Evolutionary conservation across 1,139 yeast species (phyloP), one percentile per base, ranked within the genome.

Genomic region (Arxiozyma slooffiae): DNA sequence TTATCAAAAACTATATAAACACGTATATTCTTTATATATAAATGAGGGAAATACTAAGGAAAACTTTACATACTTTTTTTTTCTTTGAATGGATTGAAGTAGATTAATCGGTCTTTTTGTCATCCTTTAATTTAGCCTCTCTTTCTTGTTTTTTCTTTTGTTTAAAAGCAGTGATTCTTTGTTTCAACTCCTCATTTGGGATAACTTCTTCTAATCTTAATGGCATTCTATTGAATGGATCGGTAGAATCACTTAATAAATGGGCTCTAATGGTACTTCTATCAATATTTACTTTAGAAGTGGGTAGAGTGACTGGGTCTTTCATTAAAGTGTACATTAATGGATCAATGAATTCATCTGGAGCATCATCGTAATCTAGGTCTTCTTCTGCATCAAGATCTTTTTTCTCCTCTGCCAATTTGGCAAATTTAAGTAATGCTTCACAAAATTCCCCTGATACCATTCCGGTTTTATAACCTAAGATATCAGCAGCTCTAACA

Each of bases 271-370:
- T 86, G 1, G 97, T 94, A 22, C 94, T 78, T 62, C 95, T 73
- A 66, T 94, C 99, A 59, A 94, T 86, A 49, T 82, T 80, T 17
- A 90, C 79, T 60, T 79, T 83, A 1, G 96, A 87, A 7, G 86
- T 75, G 6, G 99, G 99, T 60, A 94, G 75, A 23, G 79, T 82
- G 4, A 94, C 98, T 0, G 99, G 99, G 65, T 94, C 95, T 59
- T 82, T 86, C 98, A 94, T 94, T 44, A 94, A 66, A 0, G 96
- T 86, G 66, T 76, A 90, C 97, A 94, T 90, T 59, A 94, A 77
- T 9, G 99, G 98, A 71, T 94, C 99, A 62, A 94, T 76, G 65
- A 83, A 92, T 66, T 94, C 98, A 64, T 94, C 98, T 0, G 99
- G 99, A 23, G 87, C 77, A 50, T 94, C 98, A 17, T 96, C 97